Percentiles rank a stretch among this genome's conserved stretches.
Evolutionary conservation across 495 filamentous ascomycete species (phyloP).

Genomic region (Hypomontagnella submonticulosa): DNA sequence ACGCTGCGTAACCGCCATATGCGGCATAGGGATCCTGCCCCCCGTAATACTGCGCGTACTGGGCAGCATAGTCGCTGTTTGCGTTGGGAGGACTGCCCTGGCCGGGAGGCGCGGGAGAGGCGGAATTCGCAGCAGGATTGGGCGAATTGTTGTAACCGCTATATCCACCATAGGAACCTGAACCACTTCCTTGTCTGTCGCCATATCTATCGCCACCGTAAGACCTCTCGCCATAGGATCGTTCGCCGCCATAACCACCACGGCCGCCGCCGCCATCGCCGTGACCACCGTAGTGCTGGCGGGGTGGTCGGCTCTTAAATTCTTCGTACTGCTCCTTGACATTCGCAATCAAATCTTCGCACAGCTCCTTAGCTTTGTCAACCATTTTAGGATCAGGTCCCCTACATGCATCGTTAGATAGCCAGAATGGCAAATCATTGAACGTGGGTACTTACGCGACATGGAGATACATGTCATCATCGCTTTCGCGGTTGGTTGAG

Average conservation of each 20-base stretch:
- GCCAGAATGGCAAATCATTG: not conserved
- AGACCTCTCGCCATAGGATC: constrained; percentile 54
- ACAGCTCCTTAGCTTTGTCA: constrained; percentile 85
- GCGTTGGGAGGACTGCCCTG: constrained; percentile 54
- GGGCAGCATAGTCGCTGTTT: constrained; percentile 71
- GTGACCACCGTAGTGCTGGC: constrained; percentile 67
- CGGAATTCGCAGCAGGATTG: constrained; percentile 39
- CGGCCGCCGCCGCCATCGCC: constrained; percentile 47
- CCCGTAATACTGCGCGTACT: constrained; percentile 86
- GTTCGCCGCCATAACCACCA: constrained; percentile 50
- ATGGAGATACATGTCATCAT: constrained; percentile 95
- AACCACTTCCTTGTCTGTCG: constrained; percentile 47
- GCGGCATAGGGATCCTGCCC: constrained; percentile 86
- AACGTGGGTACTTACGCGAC: constrained; percentile 75
- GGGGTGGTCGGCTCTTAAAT: constrained; percentile 87
- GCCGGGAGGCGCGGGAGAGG: constrained; percentile 50
- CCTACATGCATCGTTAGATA: constrained; percentile 62
- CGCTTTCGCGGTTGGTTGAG: constrained; percentile 83
- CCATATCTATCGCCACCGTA: constrained; percentile 46
- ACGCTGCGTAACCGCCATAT: constrained; percentile 83
- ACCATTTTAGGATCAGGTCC: constrained; percentile 89
- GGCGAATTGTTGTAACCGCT: constrained; percentile 55
- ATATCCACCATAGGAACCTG: constrained; percentile 51
- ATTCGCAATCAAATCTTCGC: constrained; percentile 83
- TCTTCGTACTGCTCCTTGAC: constrained; percentile 87